These are phyloP conservation scores for Botryosphaeria dothidea DNA, from an alignment of 2,329 filamentous ascomycete genomes.

Conservation along the genomic window DNA sequence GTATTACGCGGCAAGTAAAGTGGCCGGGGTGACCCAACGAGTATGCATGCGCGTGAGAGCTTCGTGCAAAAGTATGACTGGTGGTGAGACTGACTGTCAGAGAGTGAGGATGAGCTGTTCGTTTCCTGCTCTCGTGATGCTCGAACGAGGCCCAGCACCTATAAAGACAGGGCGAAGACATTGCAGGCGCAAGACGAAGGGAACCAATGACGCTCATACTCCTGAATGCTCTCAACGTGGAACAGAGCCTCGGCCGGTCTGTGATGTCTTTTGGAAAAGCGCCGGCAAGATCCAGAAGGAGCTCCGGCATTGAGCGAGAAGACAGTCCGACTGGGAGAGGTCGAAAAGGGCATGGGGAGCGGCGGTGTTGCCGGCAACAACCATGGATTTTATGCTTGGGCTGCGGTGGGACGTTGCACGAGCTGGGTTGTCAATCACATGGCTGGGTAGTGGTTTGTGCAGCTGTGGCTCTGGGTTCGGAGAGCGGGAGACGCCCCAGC, in stretches of 20 bases:
- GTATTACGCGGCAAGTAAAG: not conserved
- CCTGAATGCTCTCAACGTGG: no score
- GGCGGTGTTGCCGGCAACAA: not conserved
- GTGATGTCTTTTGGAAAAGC: no score
- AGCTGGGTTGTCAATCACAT: slow-evolving; percentile 4
- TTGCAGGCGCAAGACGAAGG: not conserved
- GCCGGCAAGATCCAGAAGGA: no score
- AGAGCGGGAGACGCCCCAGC: not conserved
- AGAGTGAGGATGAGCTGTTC: not conserved
- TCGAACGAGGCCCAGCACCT: not conserved
- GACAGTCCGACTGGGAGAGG: not conserved
- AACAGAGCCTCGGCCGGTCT: no score
- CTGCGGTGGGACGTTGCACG: not conserved
- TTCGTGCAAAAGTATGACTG: not conserved
- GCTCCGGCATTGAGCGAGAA: no score
- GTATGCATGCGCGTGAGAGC: no score
- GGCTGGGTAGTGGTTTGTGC: not conserved
- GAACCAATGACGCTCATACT: no score
- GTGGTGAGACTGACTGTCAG: not conserved
- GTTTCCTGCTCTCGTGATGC: not conserved
- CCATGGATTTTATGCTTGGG: not conserved
- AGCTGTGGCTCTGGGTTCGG: not conserved
- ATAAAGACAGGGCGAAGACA: not conserved
- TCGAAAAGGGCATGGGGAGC: not conserved
- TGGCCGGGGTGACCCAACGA: no score